Evolutionary conservation across 1,139 yeast species (phyloP).

Genomic region (Zygosaccharomyces sapae): DNA sequence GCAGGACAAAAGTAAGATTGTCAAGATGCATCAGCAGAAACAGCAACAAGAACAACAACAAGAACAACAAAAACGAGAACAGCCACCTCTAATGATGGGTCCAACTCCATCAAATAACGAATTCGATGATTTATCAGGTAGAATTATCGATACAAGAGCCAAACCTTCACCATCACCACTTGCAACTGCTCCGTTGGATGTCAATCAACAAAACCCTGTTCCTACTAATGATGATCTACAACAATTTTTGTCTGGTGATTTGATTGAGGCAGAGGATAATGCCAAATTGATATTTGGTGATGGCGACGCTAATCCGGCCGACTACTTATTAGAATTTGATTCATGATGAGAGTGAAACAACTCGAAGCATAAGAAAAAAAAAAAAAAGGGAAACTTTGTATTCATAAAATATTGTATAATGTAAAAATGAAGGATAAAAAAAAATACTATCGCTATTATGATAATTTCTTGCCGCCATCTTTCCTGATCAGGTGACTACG

Average conservation of each 20-base stretch:
- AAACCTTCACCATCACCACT: slow-evolving; percentile 10
- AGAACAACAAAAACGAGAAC: too few relatives aligned
- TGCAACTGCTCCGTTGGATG: background rate
- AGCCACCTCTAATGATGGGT: background rate
- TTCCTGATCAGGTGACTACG: background rate
- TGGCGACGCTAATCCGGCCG: slow-evolving; percentile 26
- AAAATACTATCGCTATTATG: background rate
- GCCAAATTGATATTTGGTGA: slow-evolving; percentile 30
- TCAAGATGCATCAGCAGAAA: slow-evolving; percentile 1
- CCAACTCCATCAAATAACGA: background rate
- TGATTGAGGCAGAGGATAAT: slow-evolving; percentile 35
- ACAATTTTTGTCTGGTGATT: slow-evolving; percentile 32
- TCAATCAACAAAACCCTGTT: slow-evolving; percentile 6
- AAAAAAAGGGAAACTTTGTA: background rate
- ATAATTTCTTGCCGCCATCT: background rate
- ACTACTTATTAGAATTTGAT: slow-evolving; percentile 32
- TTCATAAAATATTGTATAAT: background rate
- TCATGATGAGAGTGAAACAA: slow-evolving; percentile 10
- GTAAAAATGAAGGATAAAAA: background rate
- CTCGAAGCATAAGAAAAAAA: background rate
- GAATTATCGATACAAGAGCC: slow-evolving; percentile 22
- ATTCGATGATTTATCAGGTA: slow-evolving; percentile 17
- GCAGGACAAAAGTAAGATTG: slow-evolving; percentile 18
- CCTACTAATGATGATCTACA: slow-evolving; percentile 28
- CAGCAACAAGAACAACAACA: background rate